phyloP scores from a whole-genome alignment of 1,284 basidiomycete genomes.

The Irpex sp. region DNA sequence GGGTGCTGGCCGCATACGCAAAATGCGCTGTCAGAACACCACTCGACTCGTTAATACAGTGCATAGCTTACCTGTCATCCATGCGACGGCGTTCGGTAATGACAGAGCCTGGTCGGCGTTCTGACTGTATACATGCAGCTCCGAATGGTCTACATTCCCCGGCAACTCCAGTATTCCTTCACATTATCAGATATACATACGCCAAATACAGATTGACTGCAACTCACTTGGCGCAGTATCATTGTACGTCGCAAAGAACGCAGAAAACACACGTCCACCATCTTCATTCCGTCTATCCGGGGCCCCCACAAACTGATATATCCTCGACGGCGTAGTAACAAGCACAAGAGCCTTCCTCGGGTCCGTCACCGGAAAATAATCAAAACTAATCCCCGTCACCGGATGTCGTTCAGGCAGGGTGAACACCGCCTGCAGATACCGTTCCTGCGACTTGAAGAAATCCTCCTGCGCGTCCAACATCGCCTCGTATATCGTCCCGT shows the following conservation, averaged over 20 bases:
- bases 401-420: constrained; percentile 76
- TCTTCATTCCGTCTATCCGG: constrained; percentile 67
- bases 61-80: constrained; percentile 72
- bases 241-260: constrained; percentile 70
- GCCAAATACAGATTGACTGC: neutral
- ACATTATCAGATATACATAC: constrained; percentile 21
- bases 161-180: constrained; percentile 86
- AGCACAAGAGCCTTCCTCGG: constrained; percentile 67
- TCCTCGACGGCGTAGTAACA: constrained; percentile 82
- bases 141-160: constrained; percentile 69
- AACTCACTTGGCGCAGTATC: constrained; percentile 78
- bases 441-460: constrained; percentile 87
- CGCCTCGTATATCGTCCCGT: constrained; percentile 83
- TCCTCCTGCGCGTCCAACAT: constrained; percentile 86
- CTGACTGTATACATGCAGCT: constrained; percentile 74
- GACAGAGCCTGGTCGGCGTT: constrained; percentile 67
- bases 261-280: constrained; percentile 73
- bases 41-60: neutral
- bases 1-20: constrained; percentile 42
- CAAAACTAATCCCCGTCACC: constrained; percentile 81
- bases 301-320: constrained; percentile 87
- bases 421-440: constrained; percentile 79
- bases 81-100: constrained; percentile 71
- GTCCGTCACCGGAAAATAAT: constrained; percentile 66
- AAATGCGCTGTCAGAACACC: too few species aligned